A percentile compares a stretch with the other conserved stretches of the same genome.
Conservation (phyloP, 768 basidiomycete genomes). For the Podaxis carcinomalis region DNA sequence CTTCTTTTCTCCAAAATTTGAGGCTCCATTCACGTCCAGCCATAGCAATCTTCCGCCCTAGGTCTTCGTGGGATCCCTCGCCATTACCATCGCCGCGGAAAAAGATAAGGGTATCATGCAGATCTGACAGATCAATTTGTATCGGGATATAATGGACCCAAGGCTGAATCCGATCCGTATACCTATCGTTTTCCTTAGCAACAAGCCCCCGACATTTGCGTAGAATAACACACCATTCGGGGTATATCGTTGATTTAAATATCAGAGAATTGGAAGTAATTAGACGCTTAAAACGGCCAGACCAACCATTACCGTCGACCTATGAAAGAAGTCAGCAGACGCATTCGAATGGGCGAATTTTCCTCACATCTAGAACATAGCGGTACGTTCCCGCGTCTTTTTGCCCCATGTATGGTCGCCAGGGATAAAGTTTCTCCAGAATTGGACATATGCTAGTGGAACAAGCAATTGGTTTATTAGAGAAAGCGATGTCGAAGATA, state of each 20-base stretch:
- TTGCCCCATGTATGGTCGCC: slow-evolving; percentile 38
- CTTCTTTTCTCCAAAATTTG: slow-evolving; percentile 45
- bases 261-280: slow-evolving; percentile 59
- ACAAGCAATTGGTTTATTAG: slow-evolving; percentile 41
- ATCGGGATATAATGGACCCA: slow-evolving; percentile 77
- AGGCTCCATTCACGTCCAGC: slow-evolving; percentile 50
- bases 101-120: slow-evolving; percentile 69
- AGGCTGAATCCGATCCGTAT: slow-evolving; percentile 49
- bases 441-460: slow-evolving; percentile 34
- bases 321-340: slow-evolving; percentile 15
- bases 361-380: slow-evolving; percentile 53
- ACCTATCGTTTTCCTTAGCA: slow-evolving; percentile 33
- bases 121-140: slow-evolving; percentile 55
- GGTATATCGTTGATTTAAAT: slow-evolving; percentile 69
- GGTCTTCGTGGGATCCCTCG: slow-evolving; percentile 50
- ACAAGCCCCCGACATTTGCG: background rate
- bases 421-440: slow-evolving; percentile 46
- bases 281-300: slow-evolving; percentile 62
- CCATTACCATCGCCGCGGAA: slow-evolving; percentile 59
- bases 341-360: background rate
- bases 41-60: slow-evolving; percentile 42
- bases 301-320: slow-evolving; percentile 69
- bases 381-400: slow-evolving; percentile 53
- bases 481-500: slow-evolving; percentile 59
- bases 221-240: slow-evolving; percentile 52